These are phyloP conservation scores for Colletotrichum sp. DNA, from an alignment of 2,329 filamentous ascomycete genomes.

Conservation along the genomic window DNA sequence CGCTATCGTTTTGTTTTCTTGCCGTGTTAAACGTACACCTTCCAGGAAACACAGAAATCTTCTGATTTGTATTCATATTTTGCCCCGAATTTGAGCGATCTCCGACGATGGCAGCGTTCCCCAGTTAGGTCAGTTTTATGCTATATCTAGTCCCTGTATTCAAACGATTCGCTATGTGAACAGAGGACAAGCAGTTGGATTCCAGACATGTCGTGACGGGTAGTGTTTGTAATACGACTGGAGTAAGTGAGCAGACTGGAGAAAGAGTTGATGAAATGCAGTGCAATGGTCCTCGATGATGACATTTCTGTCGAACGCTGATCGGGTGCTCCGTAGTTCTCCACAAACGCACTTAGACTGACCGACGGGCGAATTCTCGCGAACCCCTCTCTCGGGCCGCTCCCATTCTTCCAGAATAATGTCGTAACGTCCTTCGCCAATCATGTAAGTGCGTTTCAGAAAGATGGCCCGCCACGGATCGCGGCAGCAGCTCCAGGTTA, in stretches of 20 bases:
- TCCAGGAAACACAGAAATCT: fast-evolving
- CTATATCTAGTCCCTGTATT: neutral
- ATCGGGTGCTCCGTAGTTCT: neutral
- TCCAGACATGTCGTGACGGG: neutral
- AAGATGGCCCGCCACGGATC: neutral
- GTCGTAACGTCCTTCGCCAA: neutral
- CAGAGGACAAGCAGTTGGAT: fast-evolving
- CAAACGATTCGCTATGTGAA: neutral
- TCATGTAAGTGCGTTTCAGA: neutral
- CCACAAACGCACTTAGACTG: neutral
- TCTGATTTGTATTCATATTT: fast-evolving
- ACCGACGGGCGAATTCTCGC: neutral
- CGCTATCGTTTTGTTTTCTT: neutral
- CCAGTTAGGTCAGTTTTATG: fast-evolving
- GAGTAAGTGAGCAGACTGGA: neutral
- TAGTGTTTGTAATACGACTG: neutral
- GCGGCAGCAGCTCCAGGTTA: neutral
- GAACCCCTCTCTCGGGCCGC: neutral
- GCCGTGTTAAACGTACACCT: fast-evolving
- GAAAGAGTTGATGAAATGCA: neutral
- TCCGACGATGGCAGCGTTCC: fast-evolving
- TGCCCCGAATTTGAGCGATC: fast-evolving
- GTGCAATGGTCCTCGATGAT: neutral
- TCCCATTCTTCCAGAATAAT: neutral
- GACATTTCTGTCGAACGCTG: neutral